Evolutionary conservation across 495 filamentous ascomycete genomes (phyloP).

Genomic region (Penicillium steckii): DNA sequence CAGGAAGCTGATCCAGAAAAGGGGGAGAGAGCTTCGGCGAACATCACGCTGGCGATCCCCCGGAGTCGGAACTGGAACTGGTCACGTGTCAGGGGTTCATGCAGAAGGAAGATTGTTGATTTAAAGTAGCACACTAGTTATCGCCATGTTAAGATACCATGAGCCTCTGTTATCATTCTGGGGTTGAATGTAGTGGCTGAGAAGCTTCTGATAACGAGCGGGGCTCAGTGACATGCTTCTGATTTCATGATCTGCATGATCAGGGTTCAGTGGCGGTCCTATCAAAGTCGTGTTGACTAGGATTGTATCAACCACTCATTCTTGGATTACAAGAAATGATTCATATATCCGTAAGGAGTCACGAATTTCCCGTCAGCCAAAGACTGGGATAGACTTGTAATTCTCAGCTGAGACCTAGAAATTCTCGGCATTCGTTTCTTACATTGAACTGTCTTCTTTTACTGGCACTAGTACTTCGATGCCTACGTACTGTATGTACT

Average conservation of each 20-base stretch:
- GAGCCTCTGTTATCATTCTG: background rate
- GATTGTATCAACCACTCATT: no score
- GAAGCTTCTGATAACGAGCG: background rate
- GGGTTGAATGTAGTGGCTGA: background rate
- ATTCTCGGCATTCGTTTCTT: no score
- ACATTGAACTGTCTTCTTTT: no score
- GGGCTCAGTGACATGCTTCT: background rate
- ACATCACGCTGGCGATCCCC: constrained; percentile 16
- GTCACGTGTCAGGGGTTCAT: constrained; percentile 22
- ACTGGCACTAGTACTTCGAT: no score
- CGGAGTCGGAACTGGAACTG: no score
- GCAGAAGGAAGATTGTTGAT: background rate
- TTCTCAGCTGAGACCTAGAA: no score
- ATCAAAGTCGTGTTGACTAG: background rate
- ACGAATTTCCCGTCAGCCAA: no score
- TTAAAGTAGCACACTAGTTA: no score
- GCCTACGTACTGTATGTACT: no score
- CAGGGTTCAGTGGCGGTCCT: background rate
- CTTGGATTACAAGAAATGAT: no score
- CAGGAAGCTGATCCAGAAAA: constrained; percentile 16
- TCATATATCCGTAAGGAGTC: no score
- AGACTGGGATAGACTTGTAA: no score
- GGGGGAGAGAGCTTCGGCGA: constrained; percentile 17
- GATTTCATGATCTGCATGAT: constrained; percentile 5
- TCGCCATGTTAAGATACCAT: background rate